Evolutionary conservation across 768 basidiomycete species (phyloP), one percentile per base, ranked within the genome.

Genomic region (Cystobasidium ongulense): DNA sequence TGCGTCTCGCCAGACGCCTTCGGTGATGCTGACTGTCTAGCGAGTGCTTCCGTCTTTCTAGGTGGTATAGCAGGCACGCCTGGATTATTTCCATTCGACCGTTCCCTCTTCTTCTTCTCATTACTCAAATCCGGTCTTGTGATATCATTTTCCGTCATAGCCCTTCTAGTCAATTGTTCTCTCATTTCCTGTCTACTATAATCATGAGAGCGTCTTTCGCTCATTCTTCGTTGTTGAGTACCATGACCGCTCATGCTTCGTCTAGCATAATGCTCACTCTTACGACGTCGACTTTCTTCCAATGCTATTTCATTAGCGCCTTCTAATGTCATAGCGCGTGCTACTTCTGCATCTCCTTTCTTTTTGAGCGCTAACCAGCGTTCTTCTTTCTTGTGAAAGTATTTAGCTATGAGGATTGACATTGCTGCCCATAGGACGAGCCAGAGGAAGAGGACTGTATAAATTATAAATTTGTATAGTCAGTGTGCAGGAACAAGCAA

Each of bases 371-470:
- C 68, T 21, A 71, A 17, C 68, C 68, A 71, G 4, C 31, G 52
- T 36, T 46, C n/a, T 54, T 71, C 68, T n/a, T 59, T 54, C 18
- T 46, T 35, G 10, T 71, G 33, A 38, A 71, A 71, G 17, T 71
- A 57, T 23, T 46, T 54, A 13, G 68, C 68, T n/a, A 71, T 71
- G 53, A 33, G 8, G 18, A 71, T 35, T 11, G 36, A 27, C 33
- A 46, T 27, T 31, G 36, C 41, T 17, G 25, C 43, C 68, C 68
- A 71, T 15, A 31, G 17, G 11, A 66, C 65, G 21, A 71, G 29
- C 77, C 78, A 78, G 43, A 75, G 38, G 74, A 78, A 78, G 33
- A 78, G 54, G 41, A 76, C 53, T 1, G 17, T 3, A 38, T 61
- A n/a, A n/a, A 50, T 8, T 21, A 50, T 7, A 8, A n/a, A 21